phyloP scores from a whole-genome alignment of 352 stramenopile genomes.

The Globisporangium ultimum region DNA sequence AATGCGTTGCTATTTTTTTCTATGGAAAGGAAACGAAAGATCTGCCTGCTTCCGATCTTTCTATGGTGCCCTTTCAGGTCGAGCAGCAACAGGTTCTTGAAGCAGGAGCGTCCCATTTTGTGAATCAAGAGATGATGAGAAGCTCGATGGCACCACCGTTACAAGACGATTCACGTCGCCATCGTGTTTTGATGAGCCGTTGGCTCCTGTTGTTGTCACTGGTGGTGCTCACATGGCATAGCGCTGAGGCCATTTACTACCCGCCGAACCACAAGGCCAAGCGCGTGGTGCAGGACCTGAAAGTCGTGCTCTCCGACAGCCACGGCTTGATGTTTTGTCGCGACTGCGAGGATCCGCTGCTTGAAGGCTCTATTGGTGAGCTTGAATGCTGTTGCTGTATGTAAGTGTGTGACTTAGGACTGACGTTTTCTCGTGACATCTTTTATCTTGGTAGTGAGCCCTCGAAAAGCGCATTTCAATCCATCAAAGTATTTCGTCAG shows the following conservation, averaged over 20 bases:
- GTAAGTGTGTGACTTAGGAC: too few relatives aligned
- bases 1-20: too few relatives aligned
- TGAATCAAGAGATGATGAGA: too few relatives aligned
- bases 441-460: constrained; percentile 3
- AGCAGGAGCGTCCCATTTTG: too few relatives aligned
- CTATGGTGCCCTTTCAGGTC: too few relatives aligned
- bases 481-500: constrained; percentile 1
- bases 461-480: constrained; percentile 5
- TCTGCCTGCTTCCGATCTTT: too few relatives aligned
- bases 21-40: too few relatives aligned
- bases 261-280: background rate
- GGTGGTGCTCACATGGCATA: background rate
- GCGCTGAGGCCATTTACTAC: constrained; percentile 1
- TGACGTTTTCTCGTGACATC: too few relatives aligned
- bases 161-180: too few relatives aligned
- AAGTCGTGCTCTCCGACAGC: constrained; percentile 16
- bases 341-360: constrained; percentile 18
- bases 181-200: too few relatives aligned
- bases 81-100: too few relatives aligned
- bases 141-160: too few relatives aligned
- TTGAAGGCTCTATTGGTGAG: constrained; percentile 18
- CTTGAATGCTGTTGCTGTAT: background rate
- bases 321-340: constrained; percentile 25
- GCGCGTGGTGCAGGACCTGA: constrained; percentile 3
- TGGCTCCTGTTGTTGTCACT: background rate